These are phyloP conservation scores for Gracilaria domingensis DNA, from an alignment of 23 red algal genomes.

Conservation along the genomic window DNA sequence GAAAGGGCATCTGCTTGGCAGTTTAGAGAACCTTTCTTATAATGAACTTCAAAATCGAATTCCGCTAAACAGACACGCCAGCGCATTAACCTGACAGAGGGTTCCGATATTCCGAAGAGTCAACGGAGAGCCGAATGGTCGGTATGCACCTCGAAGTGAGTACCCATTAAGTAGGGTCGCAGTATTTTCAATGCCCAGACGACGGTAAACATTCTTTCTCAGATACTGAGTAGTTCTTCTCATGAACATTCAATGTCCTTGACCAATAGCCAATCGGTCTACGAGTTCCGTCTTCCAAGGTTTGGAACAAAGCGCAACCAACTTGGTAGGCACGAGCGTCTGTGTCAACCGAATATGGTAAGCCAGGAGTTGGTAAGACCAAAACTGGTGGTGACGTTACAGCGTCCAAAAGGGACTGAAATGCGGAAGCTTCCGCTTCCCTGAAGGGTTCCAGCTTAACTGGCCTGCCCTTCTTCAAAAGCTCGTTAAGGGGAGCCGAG, in stretches of 20 bases:
- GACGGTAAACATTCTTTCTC: too few species aligned
- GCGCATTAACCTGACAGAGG: too few species aligned
- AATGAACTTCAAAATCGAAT: too few species aligned
- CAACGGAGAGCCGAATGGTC: too few species aligned
- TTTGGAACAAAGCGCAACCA: slow-evolving; percentile 26
- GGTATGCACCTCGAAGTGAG: too few species aligned
- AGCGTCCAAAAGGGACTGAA: slow-evolving; percentile 1
- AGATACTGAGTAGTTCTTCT: background rate
- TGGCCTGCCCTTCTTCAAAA: slow-evolving; percentile 15
- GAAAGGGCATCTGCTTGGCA: too few species aligned
- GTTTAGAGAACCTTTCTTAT: too few species aligned
- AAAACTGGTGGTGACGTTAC: background rate
- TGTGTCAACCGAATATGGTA: slow-evolving; percentile 15
- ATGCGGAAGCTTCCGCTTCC: background rate
- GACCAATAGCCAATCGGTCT: slow-evolving; percentile 4
- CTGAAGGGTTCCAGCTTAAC: background rate
- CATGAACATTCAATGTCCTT: background rate
- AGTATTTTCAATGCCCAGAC: too few species aligned
- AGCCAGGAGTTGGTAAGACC: background rate
- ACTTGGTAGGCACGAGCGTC: slow-evolving; percentile 11
- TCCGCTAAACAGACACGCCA: too few species aligned
- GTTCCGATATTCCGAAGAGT: too few species aligned
- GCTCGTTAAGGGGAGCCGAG: background rate
- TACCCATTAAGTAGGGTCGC: too few species aligned
- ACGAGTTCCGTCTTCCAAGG: background rate